A percentile compares a stretch with the other conserved stretches of the same genome.
Conservation (phyloP, 176 grass and related monocot species). For the Oryza glumipatula region DNA sequence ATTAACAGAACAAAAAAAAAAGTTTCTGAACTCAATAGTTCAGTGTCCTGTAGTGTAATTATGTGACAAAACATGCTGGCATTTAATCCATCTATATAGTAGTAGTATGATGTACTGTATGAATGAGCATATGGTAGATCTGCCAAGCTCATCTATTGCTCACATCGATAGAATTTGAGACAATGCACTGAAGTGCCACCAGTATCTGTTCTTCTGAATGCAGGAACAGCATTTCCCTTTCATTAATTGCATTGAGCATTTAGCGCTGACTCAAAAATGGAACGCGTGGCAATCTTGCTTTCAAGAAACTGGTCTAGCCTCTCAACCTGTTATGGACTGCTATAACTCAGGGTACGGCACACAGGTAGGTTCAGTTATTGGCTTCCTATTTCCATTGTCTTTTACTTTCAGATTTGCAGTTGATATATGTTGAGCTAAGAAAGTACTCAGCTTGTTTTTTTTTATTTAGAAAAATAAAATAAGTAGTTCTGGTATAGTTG, state of each 20-base stretch:
- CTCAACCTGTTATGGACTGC: conserved; percentile 66
- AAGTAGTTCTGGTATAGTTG: not conserved
- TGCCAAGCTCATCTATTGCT: not conserved
- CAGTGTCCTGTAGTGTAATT: not conserved
- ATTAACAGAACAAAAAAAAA: not conserved
- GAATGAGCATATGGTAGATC: not conserved
- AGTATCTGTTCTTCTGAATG: conserved; percentile 33
- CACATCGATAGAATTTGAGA: conserved; percentile 9
- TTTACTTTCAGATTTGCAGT: not conserved
- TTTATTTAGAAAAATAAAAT: not conserved
- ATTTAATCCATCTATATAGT: conserved; percentile 1
- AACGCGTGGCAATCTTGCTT: conserved; percentile 82
- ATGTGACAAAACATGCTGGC: not conserved
- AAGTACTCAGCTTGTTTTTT: no score
- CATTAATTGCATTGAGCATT: conserved; percentile 75
- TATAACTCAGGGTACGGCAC: conserved; percentile 67
- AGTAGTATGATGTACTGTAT: no score
- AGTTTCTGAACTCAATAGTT: not conserved
- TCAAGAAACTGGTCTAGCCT: conserved; percentile 54
- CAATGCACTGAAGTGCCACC: not conserved
- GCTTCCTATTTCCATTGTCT: not conserved
- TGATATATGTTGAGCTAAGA: no score
- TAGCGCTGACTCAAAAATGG: conserved; percentile 50
- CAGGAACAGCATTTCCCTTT: conserved; percentile 80
- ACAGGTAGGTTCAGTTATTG: conserved; percentile 49